These are phyloP conservation scores for Myxozyma vanderwaltii DNA, from an alignment of 805 yeast genomes.

Conservation along the genomic window DNA sequence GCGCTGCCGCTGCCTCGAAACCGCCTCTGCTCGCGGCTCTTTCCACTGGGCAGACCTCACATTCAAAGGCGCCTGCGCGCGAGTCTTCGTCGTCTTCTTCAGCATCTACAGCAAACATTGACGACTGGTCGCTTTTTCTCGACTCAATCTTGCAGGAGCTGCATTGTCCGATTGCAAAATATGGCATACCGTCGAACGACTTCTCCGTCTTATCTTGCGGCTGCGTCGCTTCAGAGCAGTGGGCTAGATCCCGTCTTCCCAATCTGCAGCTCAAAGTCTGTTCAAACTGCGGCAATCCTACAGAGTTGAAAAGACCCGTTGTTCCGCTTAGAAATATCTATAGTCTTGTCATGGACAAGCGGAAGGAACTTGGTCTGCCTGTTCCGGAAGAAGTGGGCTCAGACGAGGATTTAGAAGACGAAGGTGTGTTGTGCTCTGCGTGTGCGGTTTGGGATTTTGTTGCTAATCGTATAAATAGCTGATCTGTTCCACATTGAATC, in stretches of 20 bases:
- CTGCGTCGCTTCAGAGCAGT: constrained; percentile 34
- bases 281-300: constrained; percentile 32
- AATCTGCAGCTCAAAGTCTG: constrained; percentile 30
- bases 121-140: constrained; percentile 30
- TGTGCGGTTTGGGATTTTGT: not conserved
- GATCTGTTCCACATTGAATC: constrained; percentile 6
- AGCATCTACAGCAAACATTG: constrained; percentile 18
- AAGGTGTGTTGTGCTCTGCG: constrained; percentile 5
- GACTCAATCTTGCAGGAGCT: constrained; percentile 29
- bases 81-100: constrained; percentile 17
- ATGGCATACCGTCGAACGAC: constrained; percentile 31
- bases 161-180: constrained; percentile 32
- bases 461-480: not conserved
- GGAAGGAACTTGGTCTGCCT: constrained; percentile 30
- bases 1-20: constrained; percentile 5
- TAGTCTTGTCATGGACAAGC: constrained; percentile 32
- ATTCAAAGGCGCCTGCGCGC: not conserved
- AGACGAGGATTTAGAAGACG: constrained; percentile 29
- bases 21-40: not conserved
- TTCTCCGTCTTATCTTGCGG: constrained; percentile 33
- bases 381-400: constrained; percentile 33
- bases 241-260: constrained; percentile 32
- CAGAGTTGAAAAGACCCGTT: constrained; percentile 31
- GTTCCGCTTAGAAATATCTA: constrained; percentile 29
- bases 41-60: constrained; percentile 2